A percentile compares a stretch with the other conserved stretches of the same genome.
Evolutionary conservation across 2,329 filamentous ascomycete species (phyloP).

Genomic region (Didymosphaeria variabile): DNA sequence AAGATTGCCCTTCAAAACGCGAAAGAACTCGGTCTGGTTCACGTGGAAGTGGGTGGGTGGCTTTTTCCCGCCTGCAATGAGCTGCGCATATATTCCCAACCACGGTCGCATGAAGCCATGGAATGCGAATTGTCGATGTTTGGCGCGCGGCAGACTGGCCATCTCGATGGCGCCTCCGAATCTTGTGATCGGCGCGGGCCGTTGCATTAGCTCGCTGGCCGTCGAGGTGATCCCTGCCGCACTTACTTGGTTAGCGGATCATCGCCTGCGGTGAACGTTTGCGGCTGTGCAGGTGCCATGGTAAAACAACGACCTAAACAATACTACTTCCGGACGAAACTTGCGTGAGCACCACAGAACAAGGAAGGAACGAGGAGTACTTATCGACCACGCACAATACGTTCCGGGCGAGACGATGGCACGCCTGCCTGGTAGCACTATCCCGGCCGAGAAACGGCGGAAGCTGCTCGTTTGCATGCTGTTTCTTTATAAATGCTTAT

Average conservation of each 20-base stretch:
- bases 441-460: conserved; percentile 14
- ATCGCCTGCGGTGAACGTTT: conserved; percentile 4
- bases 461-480: neutral
- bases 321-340: neutral
- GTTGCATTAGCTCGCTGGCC: neutral
- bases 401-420: neutral
- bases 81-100: neutral
- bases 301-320: too few species aligned
- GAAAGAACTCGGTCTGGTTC: conserved; percentile 45
- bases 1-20: conserved; percentile 36
- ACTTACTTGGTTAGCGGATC: conserved; percentile 7
- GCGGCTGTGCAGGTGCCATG: conserved; percentile 3
- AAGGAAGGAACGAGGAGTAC: neutral
- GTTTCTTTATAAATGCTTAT: conserved; percentile 6
- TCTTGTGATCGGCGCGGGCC: neutral
- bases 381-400: neutral
- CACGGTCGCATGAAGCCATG: neutral
- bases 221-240: neutral
- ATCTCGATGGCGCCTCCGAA: neutral
- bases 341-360: neutral
- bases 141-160: neutral
- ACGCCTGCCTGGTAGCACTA: neutral
- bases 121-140: neutral
- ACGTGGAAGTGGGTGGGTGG: conserved; percentile 43
- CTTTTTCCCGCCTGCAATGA: neutral